Evolutionary conservation across 2,329 filamentous ascomycete genomes (phyloP), one percentile per base, ranked within the genome.

Genomic region (Claviceps quebecensis): DNA sequence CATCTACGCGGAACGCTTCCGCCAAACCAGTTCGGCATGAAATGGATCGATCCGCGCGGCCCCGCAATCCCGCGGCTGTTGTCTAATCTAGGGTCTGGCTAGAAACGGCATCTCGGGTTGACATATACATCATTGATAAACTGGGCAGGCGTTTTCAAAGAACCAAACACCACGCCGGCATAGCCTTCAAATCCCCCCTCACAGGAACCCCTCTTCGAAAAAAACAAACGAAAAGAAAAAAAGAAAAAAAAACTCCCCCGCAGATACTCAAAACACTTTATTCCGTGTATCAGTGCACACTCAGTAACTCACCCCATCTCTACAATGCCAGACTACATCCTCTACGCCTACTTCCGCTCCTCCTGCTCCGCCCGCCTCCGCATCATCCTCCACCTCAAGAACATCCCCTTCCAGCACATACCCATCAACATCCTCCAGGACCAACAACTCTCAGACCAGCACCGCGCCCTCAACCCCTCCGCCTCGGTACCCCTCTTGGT

Each of bases 271-370:
- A 7, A 40, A 40, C 26, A 29, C 26, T 29, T 23, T 9, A 9
- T 29, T 9, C 26, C 26, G 26, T 29, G 8, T 3, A 29, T 29
- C 19, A 19, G n/a, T n/a, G n/a, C 7, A 29, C 7, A 29, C 26
- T 29, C 7, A 29, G 26, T 7, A 29, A 19, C 39, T n/a, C n/a
- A n/a, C 17, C n/a, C 5, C 39, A 41, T 9, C 19, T 5, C 39
- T 9, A 9, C 17, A n/a, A 43, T 43, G 40, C 4, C 50, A 52
- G 55, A 45, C 16, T 70, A 66, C 58, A 68, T 64, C 1, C 72
- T 83, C 9, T 73, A 83, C 67, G 75, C 72, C 54, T 83, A 81
- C 66, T 81, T 76, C 64, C 72, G 77, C 55, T 83, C 80, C 47
- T 81, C 78, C 16, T 83, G 78, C 65, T 76, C 78, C 1, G 78